Conservation (phyloP, 2,329 filamentous ascomycete genomes). For the Trichoderma pleuroti region DNA sequence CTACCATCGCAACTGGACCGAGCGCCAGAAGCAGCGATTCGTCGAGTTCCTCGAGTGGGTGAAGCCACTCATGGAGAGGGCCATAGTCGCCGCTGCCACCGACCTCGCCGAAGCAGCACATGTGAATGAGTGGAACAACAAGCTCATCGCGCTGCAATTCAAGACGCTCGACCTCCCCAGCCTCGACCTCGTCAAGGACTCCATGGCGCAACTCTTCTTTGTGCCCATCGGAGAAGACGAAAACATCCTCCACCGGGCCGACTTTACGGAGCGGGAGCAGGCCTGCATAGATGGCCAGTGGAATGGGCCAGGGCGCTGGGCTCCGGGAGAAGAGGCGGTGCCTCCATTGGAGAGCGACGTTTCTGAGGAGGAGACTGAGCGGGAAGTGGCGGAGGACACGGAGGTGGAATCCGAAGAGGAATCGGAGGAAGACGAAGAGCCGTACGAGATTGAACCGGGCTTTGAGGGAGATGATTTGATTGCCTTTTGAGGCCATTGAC, state of each 20-base stretch:
- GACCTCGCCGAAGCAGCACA: too few relatives aligned
- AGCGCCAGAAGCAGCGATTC: not conserved
- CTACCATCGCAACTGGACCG: conserved; percentile 5
- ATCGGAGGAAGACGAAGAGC: not conserved
- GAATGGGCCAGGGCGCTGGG: conserved; percentile 9
- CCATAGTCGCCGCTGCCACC: too few relatives aligned
- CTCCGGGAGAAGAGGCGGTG: not conserved
- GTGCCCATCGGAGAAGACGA: not conserved
- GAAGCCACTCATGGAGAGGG: not conserved
- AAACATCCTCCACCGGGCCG: not conserved
- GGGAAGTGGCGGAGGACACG: too few relatives aligned
- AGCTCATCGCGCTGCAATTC: not conserved
- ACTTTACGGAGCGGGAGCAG: not conserved
- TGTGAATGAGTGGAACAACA: not conserved
- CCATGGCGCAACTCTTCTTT: not conserved
- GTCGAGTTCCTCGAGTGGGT: not conserved
- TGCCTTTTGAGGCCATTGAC: not conserved
- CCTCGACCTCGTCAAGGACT: not conserved
- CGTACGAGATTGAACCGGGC: not conserved
- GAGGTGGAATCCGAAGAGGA: not conserved
- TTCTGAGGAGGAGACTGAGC: not conserved
- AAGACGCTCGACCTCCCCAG: not conserved
- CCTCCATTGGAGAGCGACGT: not conserved
- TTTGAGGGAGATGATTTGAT: not conserved
- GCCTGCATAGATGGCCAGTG: not conserved